Evolutionary conservation across 495 filamentous ascomycete genomes (phyloP).

Genomic region (Penicillium daleae): DNA sequence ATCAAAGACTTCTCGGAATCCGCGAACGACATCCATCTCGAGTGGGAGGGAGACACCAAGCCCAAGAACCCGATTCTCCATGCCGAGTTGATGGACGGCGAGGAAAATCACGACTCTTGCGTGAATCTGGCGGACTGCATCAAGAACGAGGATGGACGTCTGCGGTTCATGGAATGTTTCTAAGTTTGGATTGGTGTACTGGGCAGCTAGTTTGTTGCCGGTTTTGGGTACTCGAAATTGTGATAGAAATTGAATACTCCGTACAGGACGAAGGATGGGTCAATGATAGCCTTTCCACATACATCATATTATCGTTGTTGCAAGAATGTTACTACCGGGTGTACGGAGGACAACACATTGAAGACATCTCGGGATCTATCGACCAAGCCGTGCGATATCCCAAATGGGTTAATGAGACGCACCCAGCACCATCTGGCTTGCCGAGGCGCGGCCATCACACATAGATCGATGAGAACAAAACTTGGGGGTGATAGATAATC

Average conservation of each 20-base stretch:
- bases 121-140: conserved; percentile 33
- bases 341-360: background rate
- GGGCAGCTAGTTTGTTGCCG: background rate
- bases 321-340: too few species aligned
- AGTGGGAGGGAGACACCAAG: conserved; percentile 21
- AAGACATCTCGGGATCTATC: background rate
- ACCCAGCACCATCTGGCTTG: background rate
- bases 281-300: background rate
- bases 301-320: background rate
- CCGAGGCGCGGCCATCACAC: too few species aligned
- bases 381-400: background rate
- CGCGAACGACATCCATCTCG: conserved; percentile 21
- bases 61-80: conserved; percentile 25
- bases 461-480: background rate
- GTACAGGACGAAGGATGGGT: background rate
- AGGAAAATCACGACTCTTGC: conserved; percentile 13
- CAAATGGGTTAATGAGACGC: background rate
- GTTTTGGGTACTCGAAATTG: background rate
- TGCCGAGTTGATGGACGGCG: conserved; percentile 21
- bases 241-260: background rate
- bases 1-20: conserved; percentile 17
- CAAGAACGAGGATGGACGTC: conserved; percentile 34
- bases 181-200: conserved; percentile 10
- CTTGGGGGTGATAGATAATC: background rate
- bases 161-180: conserved; percentile 35